A percentile compares a stretch with the other conserved stretches of the same genome.
Conservation (phyloP, 2,329 filamentous ascomycete genomes). For the Neonectria magnoliae region DNA sequence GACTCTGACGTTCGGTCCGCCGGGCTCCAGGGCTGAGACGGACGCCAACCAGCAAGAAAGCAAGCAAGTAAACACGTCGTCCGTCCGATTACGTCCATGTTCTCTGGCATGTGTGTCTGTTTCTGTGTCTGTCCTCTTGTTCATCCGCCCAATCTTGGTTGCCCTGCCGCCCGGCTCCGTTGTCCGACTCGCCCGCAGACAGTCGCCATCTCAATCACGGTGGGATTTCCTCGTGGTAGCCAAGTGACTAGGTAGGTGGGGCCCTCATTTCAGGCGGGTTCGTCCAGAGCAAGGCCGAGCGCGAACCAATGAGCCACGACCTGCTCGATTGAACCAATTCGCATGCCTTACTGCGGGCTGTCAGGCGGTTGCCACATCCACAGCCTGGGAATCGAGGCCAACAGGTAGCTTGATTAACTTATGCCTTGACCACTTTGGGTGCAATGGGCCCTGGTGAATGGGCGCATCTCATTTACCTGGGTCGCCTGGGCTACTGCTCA, state of each 20-base stretch:
- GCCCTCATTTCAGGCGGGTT: constrained; percentile 41
- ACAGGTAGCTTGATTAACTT: no score
- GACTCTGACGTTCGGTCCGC: constrained; percentile 18
- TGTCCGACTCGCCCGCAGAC: not conserved
- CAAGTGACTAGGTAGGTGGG: constrained; percentile 32
- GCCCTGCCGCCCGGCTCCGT: constrained; percentile 7
- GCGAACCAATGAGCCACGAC: constrained; percentile 11
- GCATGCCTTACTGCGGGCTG: not conserved
- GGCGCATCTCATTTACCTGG: constrained; percentile 24
- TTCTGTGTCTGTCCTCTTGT: not conserved
- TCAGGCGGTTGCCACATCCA: not conserved
- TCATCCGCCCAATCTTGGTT: constrained; percentile 6
- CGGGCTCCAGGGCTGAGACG: constrained; percentile 15
- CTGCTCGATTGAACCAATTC: constrained; percentile 16
- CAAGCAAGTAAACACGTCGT: not conserved
- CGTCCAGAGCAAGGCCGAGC: constrained; percentile 10
- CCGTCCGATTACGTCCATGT: not conserved
- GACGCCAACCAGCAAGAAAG: not conserved
- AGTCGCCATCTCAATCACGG: not conserved
- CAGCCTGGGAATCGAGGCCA: constrained; percentile 9
- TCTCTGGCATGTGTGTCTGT: not conserved
- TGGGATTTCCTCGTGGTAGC: constrained; percentile 11
- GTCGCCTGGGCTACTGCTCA: constrained; percentile 6
- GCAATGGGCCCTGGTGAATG: constrained; percentile 11
- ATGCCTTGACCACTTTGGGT: constrained; percentile 24